These are phyloP conservation scores for Mentha longifolia DNA, from an alignment of 257 asterid species.

Conservation along the genomic window DNA sequence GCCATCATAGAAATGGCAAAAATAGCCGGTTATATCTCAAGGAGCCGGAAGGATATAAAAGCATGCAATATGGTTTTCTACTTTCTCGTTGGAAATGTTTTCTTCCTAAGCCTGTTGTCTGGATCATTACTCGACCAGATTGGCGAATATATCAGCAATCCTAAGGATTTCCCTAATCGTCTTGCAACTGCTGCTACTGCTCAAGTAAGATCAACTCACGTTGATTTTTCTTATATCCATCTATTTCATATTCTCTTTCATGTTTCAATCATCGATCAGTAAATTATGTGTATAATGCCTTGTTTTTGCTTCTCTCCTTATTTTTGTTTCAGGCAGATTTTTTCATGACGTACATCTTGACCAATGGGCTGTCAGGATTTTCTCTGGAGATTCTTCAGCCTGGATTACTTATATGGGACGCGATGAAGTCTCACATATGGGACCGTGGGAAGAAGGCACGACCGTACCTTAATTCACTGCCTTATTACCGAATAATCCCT, in stretches of 20 bases:
- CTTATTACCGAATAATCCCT: constrained; percentile 82
- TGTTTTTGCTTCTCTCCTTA: constrained; percentile 5
- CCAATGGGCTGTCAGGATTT: constrained; percentile 88
- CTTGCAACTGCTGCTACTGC: constrained; percentile 92
- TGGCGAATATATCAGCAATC: constrained; percentile 82
- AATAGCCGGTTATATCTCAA: constrained; percentile 74
- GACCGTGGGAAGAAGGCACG: constrained; percentile 62
- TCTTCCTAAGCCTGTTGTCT: constrained; percentile 81
- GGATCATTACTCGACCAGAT: constrained; percentile 93
- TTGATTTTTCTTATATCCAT: neutral
- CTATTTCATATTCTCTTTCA: neutral
- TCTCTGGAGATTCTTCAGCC: constrained; percentile 96
- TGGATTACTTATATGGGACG: constrained; percentile 85
- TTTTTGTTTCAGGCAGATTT: constrained; percentile 72
- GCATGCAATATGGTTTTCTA: constrained; percentile 93
- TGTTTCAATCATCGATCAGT: neutral
- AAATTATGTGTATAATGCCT: too few relatives aligned
- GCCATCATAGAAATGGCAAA: constrained; percentile 74
- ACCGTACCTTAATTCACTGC: constrained; percentile 78
- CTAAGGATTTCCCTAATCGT: constrained; percentile 76
- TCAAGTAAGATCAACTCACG: constrained; percentile 50
- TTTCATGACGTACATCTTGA: constrained; percentile 84
- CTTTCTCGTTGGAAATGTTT: constrained; percentile 88
- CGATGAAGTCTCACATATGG: constrained; percentile 64
- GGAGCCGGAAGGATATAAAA: constrained; percentile 80